Percentiles rank a stretch among this genome's conserved stretches.
Conservation (phyloP, 768 basidiomycete genomes). For the Nevesoporus exiguus region DNA sequence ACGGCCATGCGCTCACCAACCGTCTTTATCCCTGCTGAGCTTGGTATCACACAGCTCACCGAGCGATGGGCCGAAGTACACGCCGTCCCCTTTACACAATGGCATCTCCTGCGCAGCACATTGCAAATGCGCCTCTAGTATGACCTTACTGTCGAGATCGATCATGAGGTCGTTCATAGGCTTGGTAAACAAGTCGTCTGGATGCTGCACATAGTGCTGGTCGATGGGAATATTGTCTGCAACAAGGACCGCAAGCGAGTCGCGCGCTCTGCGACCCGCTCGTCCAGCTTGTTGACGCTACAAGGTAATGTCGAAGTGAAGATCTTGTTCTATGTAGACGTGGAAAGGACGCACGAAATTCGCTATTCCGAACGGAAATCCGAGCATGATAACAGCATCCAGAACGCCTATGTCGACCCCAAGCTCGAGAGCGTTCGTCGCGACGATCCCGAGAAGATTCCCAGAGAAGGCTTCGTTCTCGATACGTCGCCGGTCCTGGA, state of each 20-base stretch:
- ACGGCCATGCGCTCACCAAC: constrained; percentile 52
- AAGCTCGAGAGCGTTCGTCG: constrained; percentile 87
- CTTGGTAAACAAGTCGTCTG: constrained; percentile 66
- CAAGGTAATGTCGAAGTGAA: not conserved
- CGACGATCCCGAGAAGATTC: constrained; percentile 77
- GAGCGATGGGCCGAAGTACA: constrained; percentile 68
- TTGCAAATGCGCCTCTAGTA: constrained; percentile 83
- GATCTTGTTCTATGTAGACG: not conserved
- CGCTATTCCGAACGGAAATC: constrained; percentile 75
- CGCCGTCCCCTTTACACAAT: constrained; percentile 55
- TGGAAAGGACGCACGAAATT: constrained; percentile 59
- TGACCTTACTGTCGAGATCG: constrained; percentile 68
- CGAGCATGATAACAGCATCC: constrained; percentile 87
- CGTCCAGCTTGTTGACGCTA: constrained; percentile 89
- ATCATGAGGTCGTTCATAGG: constrained; percentile 60
- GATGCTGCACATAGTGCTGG: constrained; percentile 66
- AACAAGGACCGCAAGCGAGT: constrained; percentile 74
- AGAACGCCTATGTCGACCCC: constrained; percentile 89
- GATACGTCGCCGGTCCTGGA: constrained; percentile 75
- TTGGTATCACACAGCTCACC: constrained; percentile 56
- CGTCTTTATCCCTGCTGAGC: constrained; percentile 69
- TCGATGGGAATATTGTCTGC: constrained; percentile 69
- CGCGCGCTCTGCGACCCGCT: constrained; percentile 77
- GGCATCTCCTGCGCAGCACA: constrained; percentile 90
- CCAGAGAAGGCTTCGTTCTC: constrained; percentile 87